Evolutionary conservation across 768 basidiomycete species (phyloP), one percentile per base, ranked within the genome.

Genomic region (Favolaschia claudopus): DNA sequence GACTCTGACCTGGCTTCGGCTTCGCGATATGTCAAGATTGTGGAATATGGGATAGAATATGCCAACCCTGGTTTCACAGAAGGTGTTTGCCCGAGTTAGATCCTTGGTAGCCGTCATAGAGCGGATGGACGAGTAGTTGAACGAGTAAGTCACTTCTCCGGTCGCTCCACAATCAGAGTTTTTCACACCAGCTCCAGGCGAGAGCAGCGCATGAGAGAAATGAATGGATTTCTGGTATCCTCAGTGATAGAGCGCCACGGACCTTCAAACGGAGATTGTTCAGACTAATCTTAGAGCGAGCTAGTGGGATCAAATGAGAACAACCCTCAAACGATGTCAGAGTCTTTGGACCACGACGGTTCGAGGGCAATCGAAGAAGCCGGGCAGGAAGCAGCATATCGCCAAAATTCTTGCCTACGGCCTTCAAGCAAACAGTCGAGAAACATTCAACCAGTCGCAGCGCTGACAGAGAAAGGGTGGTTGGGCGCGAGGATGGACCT

Each of bases 1-100:
- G 24, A 34, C 5, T 27, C 20, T n/a, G n/a, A 12, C 34, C 20
- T 15, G 39, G 43, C 14, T 48, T 58, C 34, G 34, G n/a, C 36
- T 51, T 52, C 50, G n/a, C 50, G 58, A 52, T 32, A 60, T 48
- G 58, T 54, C 58, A 52, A 40, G 37, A 38, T 15, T 48, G 32
- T 48, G 17, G 19, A 46, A 53, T 42, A 36, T 48, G 17, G 19
- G 51, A 53, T 42, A 24, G 51, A 45, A 47, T 20, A 52, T 24
- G 46, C 29, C 50, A 25, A 24, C 44, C 33, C 40, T 28, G 20
- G 49, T 44, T 54, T 39, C 47, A 39, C 28, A 24, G 44, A 14
- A 14, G 12, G 9, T 22, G 48, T 36, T 33, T n/a, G 31, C 31
- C 24, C 17, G 15, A 13, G 32, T 28, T 31, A 31, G 43, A 53